Conservation (phyloP, 1,139 yeast species). For the Candida mesenterica region DNA sequence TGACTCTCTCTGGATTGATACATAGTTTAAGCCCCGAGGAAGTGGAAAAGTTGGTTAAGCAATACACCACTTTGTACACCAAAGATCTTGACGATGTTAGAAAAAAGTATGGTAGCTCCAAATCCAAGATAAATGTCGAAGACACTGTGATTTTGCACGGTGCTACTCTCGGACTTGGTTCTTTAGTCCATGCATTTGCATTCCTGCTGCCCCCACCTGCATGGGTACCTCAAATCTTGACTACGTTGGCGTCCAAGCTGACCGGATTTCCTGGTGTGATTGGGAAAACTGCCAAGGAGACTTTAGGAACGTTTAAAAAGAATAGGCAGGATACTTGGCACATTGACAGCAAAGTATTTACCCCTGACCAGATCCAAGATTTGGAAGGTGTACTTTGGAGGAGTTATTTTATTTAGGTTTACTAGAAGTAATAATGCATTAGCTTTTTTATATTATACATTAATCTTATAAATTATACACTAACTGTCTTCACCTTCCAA, state of each 20-base stretch:
- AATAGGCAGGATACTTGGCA: slow-evolving; percentile 97
- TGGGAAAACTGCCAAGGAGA: slow-evolving; percentile 82
- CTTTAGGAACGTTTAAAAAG: slow-evolving; percentile 82
- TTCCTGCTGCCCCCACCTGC: slow-evolving; percentile 87
- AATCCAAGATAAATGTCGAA: slow-evolving; percentile 32
- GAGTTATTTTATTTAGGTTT: slow-evolving; percentile 77
- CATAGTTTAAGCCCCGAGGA: slow-evolving; percentile 71
- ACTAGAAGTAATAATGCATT: too few species aligned
- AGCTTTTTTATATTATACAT: not conserved
- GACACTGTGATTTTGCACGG: slow-evolving; percentile 67
- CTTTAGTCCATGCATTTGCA: slow-evolving; percentile 87
- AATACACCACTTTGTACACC: slow-evolving; percentile 25
- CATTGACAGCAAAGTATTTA: slow-evolving; percentile 75
- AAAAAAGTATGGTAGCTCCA: slow-evolving; percentile 29
- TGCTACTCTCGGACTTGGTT: slow-evolving; percentile 86
- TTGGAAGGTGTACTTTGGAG: slow-evolving; percentile 93
- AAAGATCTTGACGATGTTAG: slow-evolving; percentile 32
- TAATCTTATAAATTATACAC: not conserved
- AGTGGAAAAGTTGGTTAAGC: slow-evolving; percentile 33
- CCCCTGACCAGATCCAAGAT: slow-evolving; percentile 80
- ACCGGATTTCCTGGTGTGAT: slow-evolving; percentile 72
- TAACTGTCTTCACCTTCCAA: not conserved
- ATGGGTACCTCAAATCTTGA: slow-evolving; percentile 81
- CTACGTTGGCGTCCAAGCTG: slow-evolving; percentile 66
- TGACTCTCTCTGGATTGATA: slow-evolving; percentile 75